A percentile compares a stretch with the other conserved stretches of the same genome.
phyloP scores from a whole-genome alignment of 2,329 filamentous ascomycete species.

The Aureobasidium leucospermi region DNA sequence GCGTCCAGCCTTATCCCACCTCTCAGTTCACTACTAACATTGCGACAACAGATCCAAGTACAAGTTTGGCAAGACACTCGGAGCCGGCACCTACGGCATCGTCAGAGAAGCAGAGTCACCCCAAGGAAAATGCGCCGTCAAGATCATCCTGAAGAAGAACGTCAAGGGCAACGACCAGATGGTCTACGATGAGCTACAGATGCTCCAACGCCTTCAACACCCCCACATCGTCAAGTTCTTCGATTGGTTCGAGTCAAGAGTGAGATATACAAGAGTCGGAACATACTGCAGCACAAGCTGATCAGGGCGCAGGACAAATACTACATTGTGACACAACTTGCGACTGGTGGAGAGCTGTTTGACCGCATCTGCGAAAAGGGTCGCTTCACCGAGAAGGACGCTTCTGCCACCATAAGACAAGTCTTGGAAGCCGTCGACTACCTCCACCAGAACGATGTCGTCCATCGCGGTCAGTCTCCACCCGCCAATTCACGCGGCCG shows the following conservation, averaged over 20 bases:
- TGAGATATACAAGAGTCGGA: constrained; percentile 36
- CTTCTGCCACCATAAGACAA: constrained; percentile 89
- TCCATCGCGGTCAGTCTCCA: constrained; percentile 68
- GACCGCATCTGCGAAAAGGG: constrained; percentile 97
- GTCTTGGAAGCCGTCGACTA: constrained; percentile 90
- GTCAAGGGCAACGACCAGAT: constrained; percentile 97
- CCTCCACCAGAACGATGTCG: constrained; percentile 87
- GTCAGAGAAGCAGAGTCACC: constrained; percentile 88
- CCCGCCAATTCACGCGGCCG: neutral
- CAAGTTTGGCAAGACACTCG: constrained; percentile 84
- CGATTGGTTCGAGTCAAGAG: constrained; percentile 98
- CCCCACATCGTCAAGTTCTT: constrained; percentile 95
- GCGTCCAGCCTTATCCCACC: constrained; percentile 24
- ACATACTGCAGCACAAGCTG: neutral
- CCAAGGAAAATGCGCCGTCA: constrained; percentile 83
- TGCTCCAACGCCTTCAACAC: constrained; percentile 86
- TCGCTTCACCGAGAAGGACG: constrained; percentile 97
- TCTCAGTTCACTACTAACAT: constrained; percentile 14
- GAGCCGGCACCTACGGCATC: constrained; percentile 96
- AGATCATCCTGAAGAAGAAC: constrained; percentile 99
- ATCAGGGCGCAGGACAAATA: constrained; percentile 76
- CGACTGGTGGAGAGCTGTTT: constrained; percentile 92
- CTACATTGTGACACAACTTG: constrained; percentile 96
- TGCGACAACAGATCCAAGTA: constrained; percentile 62
- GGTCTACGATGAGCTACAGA: constrained; percentile 94